Base-by-base conservation (phyloP, 2,329 filamentous ascomycete genomes). In the Nigrospora osmanthi region DNA sequence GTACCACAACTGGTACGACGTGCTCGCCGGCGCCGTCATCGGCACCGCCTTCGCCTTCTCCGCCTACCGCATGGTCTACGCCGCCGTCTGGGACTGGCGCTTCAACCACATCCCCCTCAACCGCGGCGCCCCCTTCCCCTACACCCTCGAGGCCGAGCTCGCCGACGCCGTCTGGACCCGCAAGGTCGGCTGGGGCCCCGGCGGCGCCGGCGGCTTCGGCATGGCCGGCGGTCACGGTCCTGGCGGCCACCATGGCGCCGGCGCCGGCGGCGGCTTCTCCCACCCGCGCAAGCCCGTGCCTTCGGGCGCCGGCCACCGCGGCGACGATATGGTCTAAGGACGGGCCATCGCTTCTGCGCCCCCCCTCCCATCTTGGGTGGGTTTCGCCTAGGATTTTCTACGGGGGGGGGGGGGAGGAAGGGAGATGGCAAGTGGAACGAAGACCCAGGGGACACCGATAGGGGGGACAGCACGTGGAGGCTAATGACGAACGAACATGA, bases 1-100 rank as follows among this genome's bases (percentile, higher is more conserved):
- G 58, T 86, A 73, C 58, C 85, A 89, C 64, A 82, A 88, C 63
- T 85, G 82, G 80, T 87, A 87, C 49, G 84, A 88, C 45, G 68
- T 85, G n/a, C 47, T 86, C 1, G 81, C 79, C 0, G 84, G 83
- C 6, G 82, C 74, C 0, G 57, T 76, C 35, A 84, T 87, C 38
- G 84, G 83, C 3, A 80, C 75, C 2, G 58, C 78, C 47, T 78
- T 85, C 63, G 83, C 83, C 0, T 80, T 85, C 54, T 76, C 73
- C 1, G 60, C 74, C 0, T 87, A 85, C 58, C 69, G 83, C 44
- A 84, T 84, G 80, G 73, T 77, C 3, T 87, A 84, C 52, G 80
- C 81, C 0, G 68, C 74, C 10, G 68, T 86, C 42, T 87, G 80
- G 79, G 81, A 87, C 59, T 85, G 78, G 69, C 67, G 81, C 23